These are phyloP conservation scores for Verbena officinalis DNA, from an alignment of 257 asterid genomes.

Conservation along the genomic window DNA sequence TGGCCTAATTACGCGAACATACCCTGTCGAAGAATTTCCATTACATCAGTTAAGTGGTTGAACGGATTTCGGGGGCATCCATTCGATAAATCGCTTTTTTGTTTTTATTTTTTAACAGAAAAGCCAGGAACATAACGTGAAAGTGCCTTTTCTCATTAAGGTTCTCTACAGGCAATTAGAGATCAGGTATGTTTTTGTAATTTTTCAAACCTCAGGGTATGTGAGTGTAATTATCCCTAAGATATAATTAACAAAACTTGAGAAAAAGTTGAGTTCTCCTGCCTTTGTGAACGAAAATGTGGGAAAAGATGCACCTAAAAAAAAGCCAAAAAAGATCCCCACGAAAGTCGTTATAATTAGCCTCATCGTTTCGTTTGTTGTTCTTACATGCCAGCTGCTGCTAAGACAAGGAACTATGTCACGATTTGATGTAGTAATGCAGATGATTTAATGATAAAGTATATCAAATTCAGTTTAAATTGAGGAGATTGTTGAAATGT, in stretches of 20 bases:
- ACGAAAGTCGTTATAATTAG: slow-evolving; percentile 65
- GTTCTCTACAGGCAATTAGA: no score
- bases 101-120: no score
- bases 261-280: slow-evolving; percentile 26
- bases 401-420: slow-evolving; percentile 25
- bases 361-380: slow-evolving; percentile 80
- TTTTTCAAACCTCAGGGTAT: no score
- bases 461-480: not conserved
- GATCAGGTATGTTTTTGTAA: no score
- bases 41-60: no score
- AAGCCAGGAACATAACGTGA: no score
- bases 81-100: no score
- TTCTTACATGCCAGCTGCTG: slow-evolving; percentile 54
- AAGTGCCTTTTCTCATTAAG: no score
- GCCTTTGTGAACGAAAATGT: slow-evolving; percentile 71
- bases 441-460: no score
- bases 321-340: slow-evolving; percentile 80
- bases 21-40: no score
- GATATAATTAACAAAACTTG: not conserved
- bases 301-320: slow-evolving; percentile 90
- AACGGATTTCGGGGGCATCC: no score
- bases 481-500: slow-evolving; percentile 11
- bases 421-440: not conserved
- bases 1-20: no score
- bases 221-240: not conserved